These are phyloP conservation scores for Apiospora rasikravindrae DNA, from an alignment of 2,329 filamentous ascomycete species.

Conservation along the genomic window DNA sequence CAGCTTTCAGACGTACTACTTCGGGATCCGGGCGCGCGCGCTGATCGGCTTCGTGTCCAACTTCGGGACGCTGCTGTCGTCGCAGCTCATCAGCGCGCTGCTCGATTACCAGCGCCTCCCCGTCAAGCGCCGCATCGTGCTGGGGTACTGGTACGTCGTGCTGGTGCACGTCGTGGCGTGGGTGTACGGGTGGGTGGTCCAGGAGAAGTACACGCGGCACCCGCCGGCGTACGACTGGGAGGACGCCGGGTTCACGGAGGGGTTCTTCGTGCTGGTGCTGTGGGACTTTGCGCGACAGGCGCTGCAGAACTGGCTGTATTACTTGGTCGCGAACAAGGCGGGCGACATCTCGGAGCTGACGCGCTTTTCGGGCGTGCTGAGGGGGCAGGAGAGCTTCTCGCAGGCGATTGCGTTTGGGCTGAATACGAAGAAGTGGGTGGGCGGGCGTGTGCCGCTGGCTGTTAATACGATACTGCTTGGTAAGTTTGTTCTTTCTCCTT, in stretches of 20 bases:
- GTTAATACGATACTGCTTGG: slow-evolving; percentile 46
- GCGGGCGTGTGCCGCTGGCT: slow-evolving; percentile 44
- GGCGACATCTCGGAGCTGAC: slow-evolving; percentile 60
- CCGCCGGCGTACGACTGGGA: slow-evolving; percentile 69
- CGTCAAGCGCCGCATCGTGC: slow-evolving; percentile 48
- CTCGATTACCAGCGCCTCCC: slow-evolving; percentile 28
- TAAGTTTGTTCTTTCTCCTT: slow-evolving; percentile 27
- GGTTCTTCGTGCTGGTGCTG: slow-evolving; percentile 71
- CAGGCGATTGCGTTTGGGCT: slow-evolving; percentile 47
- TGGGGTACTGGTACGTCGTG: slow-evolving; percentile 52
- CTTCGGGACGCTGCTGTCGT: slow-evolving; percentile 67
- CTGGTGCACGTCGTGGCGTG: slow-evolving; percentile 52
- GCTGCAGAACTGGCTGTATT: slow-evolving; percentile 62
- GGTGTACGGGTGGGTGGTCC: slow-evolving; percentile 58
- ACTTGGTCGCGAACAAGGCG: slow-evolving; percentile 58
- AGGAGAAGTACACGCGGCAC: slow-evolving; percentile 56
- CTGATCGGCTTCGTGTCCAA: slow-evolving; percentile 74
- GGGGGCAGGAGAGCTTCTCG: slow-evolving; percentile 48
- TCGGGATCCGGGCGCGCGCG: slow-evolving; percentile 70
- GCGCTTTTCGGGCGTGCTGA: slow-evolving; percentile 45
- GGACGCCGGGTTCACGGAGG: slow-evolving; percentile 65
- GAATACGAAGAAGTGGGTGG: slow-evolving; percentile 45
- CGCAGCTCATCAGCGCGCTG: slow-evolving; percentile 56
- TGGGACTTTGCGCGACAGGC: slow-evolving; percentile 59
- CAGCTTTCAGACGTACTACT: slow-evolving; percentile 66